phyloP scores from a whole-genome alignment of 208 protist species.

The Acanthamoeba sp. region DNA sequence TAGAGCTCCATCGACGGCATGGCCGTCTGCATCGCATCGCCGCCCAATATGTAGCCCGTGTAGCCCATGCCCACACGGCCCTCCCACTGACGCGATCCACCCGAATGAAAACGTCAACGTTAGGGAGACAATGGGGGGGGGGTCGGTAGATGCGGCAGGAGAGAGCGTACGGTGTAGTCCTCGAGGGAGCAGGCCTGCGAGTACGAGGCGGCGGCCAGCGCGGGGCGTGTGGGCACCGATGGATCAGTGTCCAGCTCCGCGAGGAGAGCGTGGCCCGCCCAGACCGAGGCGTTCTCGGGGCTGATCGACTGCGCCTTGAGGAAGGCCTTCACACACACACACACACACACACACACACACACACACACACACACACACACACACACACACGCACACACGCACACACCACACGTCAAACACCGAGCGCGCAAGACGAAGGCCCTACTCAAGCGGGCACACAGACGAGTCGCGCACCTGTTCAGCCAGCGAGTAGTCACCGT shows the following conservation, averaged over 20 bases:
- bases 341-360: neutral
- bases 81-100: constrained; percentile 64
- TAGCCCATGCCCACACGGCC: constrained; percentile 54
- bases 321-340: neutral
- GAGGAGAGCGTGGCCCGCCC: constrained; percentile 29
- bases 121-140: no score
- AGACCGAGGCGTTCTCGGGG: constrained; percentile 34
- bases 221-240: neutral
- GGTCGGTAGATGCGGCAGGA: no score
- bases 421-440: no score
- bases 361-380: neutral
- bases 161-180: constrained; percentile 20
- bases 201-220: constrained; percentile 1
- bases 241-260: neutral
- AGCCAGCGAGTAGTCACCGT: constrained; percentile 32
- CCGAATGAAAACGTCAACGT: neutral
- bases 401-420: no score
- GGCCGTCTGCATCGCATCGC: neutral
- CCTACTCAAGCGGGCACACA: neutral
- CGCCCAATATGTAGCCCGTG: constrained; percentile 39
- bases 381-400: no score
- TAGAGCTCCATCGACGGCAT: constrained; percentile 41
- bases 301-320: constrained; percentile 42
- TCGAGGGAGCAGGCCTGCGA: constrained; percentile 8
- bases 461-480: neutral